Evolutionary conservation across 176 grass and related monocot genomes (phyloP).

Genomic region (Avena insularis): DNA sequence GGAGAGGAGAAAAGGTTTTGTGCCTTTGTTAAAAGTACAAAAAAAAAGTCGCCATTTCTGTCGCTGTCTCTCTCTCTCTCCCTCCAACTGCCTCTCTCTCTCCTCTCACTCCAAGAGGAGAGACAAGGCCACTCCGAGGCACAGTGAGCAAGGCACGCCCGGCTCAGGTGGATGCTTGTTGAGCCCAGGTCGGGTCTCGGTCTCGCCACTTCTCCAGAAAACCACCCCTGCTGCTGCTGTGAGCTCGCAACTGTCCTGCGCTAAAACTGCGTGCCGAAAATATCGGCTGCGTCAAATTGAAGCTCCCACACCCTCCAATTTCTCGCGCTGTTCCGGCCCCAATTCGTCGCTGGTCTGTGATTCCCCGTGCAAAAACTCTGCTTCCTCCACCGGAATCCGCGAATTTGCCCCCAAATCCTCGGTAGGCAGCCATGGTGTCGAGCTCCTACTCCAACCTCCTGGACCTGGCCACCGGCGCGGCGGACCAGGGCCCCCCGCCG

Average conservation of each 20-base stretch:
- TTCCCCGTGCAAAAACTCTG: conserved; percentile 9
- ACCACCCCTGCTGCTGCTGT: neutral
- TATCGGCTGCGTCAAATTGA: conserved; percentile 1
- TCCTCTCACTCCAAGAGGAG: neutral
- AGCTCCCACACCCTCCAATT: neutral
- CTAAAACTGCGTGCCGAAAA: conserved; percentile 20
- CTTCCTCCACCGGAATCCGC: neutral
- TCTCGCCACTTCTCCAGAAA: neutral
- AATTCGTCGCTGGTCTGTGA: conserved; percentile 21
- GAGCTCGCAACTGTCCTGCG: conserved; percentile 8
- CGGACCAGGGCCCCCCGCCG: conserved; percentile 60
- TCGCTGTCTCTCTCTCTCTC: neutral
- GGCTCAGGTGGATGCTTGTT: conserved; percentile 32
- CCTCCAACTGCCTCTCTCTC: neutral
- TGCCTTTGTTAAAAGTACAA: conserved; percentile 17
- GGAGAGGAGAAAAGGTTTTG: conserved; percentile 34
- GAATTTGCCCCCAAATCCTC: conserved; percentile 39
- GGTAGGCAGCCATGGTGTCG: conserved; percentile 62
- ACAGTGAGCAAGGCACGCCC: neutral
- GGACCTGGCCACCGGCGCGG: conserved; percentile 81
- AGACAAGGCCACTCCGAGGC: neutral
- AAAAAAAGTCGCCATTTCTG: neutral
- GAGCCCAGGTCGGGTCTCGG: neutral
- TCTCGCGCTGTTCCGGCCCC: neutral
- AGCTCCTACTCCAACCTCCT: conserved; percentile 92